These are phyloP conservation scores for Candida insectalens DNA, from an alignment of 805 yeast genomes.

Conservation along the genomic window DNA sequence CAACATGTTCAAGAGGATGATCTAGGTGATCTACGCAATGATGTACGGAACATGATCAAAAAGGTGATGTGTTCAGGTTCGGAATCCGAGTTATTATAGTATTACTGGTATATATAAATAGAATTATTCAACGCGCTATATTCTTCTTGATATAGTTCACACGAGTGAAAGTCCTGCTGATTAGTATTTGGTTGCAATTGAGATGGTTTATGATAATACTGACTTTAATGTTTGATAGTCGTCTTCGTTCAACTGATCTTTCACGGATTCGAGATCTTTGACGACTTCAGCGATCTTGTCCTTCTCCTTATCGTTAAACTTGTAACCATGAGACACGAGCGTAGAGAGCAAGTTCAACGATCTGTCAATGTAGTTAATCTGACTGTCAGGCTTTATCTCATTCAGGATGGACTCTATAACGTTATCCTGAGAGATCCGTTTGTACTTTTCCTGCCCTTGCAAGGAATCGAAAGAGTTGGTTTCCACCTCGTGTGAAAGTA, in stretches of 20 bases:
- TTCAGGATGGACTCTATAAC: conserved; percentile 26
- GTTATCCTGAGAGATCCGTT: conserved; percentile 28
- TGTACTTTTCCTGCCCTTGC: conserved; percentile 21
- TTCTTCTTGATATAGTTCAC: conserved; percentile 24
- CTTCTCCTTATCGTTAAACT: conserved; percentile 36
- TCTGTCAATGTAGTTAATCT: conserved; percentile 43
- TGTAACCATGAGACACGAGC: conserved; percentile 33
- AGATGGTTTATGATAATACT: conserved; percentile 1
- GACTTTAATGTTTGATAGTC: conserved; percentile 36
- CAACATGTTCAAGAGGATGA: background rate
- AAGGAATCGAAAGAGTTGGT: conserved; percentile 13
- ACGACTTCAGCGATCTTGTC: conserved; percentile 28
- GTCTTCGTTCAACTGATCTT: conserved; percentile 43
- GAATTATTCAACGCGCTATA: too few species aligned
- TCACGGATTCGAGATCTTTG: conserved; percentile 29
- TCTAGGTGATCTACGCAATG: conserved; percentile 26
- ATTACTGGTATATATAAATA: too few species aligned
- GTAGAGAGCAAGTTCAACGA: conserved; percentile 40
- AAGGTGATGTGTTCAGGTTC: conserved; percentile 39
- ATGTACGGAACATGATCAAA: conserved; percentile 38
- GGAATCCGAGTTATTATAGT: too few species aligned
- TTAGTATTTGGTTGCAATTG: background rate
- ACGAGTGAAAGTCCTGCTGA: conserved; percentile 21
- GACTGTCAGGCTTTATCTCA: conserved; percentile 21
- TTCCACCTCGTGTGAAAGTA: conserved; percentile 40